Conservation (phyloP, 331 rosid genomes). For the Pyracantha coccinea region DNA sequence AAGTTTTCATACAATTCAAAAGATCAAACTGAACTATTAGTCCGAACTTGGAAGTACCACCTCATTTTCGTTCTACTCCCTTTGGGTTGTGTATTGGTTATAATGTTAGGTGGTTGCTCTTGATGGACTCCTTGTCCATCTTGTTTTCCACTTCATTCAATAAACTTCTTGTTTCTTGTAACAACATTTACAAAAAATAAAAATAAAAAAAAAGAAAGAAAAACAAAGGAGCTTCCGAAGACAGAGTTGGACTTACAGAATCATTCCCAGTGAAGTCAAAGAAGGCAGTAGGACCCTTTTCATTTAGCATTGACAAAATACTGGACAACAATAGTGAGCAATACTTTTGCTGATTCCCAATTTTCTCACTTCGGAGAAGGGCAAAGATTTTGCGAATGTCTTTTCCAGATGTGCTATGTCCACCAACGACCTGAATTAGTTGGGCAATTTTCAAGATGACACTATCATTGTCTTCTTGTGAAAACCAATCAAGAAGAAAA, state of each 20-base stretch:
- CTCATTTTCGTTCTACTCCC: not conserved
- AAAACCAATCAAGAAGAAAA: constrained; percentile 96
- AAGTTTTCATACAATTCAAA: not conserved
- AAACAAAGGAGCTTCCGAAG: not conserved
- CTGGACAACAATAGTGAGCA: constrained; percentile 79
- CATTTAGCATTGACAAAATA: constrained; percentile 80
- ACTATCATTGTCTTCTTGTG: constrained; percentile 58
- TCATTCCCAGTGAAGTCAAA: constrained; percentile 78
- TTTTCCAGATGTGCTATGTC: constrained; percentile 97
- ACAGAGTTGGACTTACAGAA: constrained; percentile 59
- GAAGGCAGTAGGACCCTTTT: constrained; percentile 96
- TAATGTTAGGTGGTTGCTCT: not conserved
- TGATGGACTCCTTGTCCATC: not conserved
- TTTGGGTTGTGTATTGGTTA: not conserved
- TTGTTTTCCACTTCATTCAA: not conserved
- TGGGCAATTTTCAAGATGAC: constrained; percentile 75
- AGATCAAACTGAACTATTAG: not conserved
- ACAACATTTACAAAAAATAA: not conserved
- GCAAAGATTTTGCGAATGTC: constrained; percentile 97
- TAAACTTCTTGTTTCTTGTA: not conserved
- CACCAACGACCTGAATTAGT: constrained; percentile 87
- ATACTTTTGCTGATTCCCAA: constrained; percentile 66
- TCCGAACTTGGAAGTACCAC: not conserved
- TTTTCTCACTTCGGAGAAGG: constrained; percentile 81
- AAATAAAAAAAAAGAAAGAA: not conserved